Conservation (phyloP, 2,329 filamentous ascomycete species). For the Fusarium liriodendri region DNA sequence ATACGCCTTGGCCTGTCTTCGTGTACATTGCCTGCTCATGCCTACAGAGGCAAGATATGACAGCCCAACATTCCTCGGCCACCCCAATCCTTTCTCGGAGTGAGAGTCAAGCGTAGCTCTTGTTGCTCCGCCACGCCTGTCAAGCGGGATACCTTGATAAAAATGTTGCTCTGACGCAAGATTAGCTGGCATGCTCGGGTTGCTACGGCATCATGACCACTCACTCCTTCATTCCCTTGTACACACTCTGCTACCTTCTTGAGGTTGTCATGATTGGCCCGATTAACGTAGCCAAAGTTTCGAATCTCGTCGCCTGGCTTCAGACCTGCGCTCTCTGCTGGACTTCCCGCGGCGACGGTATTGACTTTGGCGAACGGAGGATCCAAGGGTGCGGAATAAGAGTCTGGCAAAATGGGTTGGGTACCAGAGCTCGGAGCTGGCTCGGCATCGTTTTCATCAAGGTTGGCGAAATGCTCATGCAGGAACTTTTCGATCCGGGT, state of each 20-base stretch:
- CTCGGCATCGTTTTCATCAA: slow-evolving; percentile 62
- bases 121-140: slow-evolving; percentile 55
- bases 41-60: slow-evolving; percentile 82
- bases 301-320: slow-evolving; percentile 83
- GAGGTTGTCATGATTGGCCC: slow-evolving; percentile 86
- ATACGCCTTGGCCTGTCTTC: neutral
- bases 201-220: slow-evolving; percentile 49
- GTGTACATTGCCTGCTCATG: neutral
- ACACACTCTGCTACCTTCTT: slow-evolving; percentile 90
- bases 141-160: slow-evolving; percentile 73
- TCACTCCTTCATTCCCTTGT: slow-evolving; percentile 88
- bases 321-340: slow-evolving; percentile 85
- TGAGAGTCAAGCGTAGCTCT: slow-evolving; percentile 78
- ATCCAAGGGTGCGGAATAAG: slow-evolving; percentile 41
- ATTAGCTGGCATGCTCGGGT: slow-evolving; percentile 36
- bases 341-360: slow-evolving; percentile 80
- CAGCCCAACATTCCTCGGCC: slow-evolving; percentile 91
- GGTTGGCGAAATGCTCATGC: slow-evolving; percentile 88
- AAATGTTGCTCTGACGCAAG: slow-evolving; percentile 69
- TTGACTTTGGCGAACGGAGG: slow-evolving; percentile 88
- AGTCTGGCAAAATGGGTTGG: slow-evolving; percentile 48
- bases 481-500: slow-evolving; percentile 82
- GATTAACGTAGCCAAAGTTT: slow-evolving; percentile 86
- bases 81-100: slow-evolving; percentile 85
- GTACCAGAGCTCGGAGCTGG: slow-evolving; percentile 31